Conservation (phyloP, 2,329 filamentous ascomycete genomes). For the Pyricularia sp. region DNA sequence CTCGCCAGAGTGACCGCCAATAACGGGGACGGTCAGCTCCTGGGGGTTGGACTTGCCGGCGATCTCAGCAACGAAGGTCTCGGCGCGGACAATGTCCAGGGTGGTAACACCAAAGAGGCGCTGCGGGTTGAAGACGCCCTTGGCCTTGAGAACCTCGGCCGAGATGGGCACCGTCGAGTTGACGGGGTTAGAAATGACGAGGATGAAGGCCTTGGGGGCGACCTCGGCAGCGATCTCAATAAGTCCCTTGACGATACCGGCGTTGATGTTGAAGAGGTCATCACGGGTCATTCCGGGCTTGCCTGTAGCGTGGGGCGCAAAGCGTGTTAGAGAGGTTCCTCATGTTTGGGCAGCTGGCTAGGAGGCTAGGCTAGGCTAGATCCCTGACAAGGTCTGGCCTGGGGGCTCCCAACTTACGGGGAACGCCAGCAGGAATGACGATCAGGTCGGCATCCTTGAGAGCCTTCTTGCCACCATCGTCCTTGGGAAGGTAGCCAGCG, state of each 20-base stretch:
- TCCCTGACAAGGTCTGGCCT: neutral
- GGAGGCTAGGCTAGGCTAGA: neutral
- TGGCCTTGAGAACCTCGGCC: conserved; percentile 92
- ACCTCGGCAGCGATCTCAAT: conserved; percentile 89
- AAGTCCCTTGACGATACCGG: conserved; percentile 96
- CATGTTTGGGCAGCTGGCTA: neutral
- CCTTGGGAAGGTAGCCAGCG: conserved; percentile 76
- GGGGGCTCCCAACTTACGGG: conserved; percentile 53
- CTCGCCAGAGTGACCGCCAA: conserved; percentile 94
- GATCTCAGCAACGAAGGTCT: conserved; percentile 93
- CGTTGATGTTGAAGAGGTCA: conserved; percentile 99
- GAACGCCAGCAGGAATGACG: conserved; percentile 95
- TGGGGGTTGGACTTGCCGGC: conserved; percentile 75
- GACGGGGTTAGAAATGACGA: conserved; percentile 98
- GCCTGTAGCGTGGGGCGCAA: conserved; percentile 43
- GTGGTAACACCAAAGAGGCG: conserved; percentile 99
- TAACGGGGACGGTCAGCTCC: conserved; percentile 89
- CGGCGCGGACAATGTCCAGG: conserved; percentile 95
- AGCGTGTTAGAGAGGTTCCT: neutral
- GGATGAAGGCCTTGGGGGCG: conserved; percentile 84
- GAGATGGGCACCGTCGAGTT: conserved; percentile 99
- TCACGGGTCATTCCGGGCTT: conserved; percentile 99
- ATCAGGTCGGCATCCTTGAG: conserved; percentile 92
- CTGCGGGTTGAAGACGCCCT: conserved; percentile 97
- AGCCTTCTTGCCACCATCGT: conserved; percentile 77